A percentile compares a stretch with the other conserved stretches of the same genome.
phyloP scores from a whole-genome alignment of 306 rosid genomes.

The Ammopiptanthus mongolicus region DNA sequence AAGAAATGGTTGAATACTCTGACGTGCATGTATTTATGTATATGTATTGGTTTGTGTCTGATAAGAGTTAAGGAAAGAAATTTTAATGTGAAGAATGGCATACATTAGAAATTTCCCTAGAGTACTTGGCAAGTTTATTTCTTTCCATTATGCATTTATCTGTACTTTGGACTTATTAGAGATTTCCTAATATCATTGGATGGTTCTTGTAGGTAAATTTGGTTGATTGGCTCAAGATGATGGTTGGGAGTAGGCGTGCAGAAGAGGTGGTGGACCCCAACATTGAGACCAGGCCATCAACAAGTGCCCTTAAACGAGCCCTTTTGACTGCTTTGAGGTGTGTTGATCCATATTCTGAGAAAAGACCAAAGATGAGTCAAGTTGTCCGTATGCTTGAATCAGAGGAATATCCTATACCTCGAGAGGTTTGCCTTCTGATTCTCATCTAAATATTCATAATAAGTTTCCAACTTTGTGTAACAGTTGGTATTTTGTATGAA shows the following conservation, averaged over 20 bases:
- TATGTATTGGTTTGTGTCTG: background rate
- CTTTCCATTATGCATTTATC: background rate
- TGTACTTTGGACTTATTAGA: background rate
- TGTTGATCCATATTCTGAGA: constrained; percentile 82
- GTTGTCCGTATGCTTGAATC: constrained; percentile 95
- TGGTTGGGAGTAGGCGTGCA: constrained; percentile 84
- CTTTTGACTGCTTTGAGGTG: constrained; percentile 93
- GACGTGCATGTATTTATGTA: background rate
- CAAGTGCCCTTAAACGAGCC: constrained; percentile 80
- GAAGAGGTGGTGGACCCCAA: constrained; percentile 94
- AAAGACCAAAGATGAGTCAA: constrained; percentile 91
- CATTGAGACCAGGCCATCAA: constrained; percentile 77
- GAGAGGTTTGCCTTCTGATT: constrained; percentile 63
- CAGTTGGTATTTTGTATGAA: background rate
- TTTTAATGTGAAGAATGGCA: background rate
- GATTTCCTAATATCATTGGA: constrained; percentile 9
- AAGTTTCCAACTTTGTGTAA: background rate
- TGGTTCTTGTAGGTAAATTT: constrained; percentile 70
- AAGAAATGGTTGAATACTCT: background rate
- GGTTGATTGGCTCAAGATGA: constrained; percentile 95
- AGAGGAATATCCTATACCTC: constrained; percentile 81
- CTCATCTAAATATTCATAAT: background rate
- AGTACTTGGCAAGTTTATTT: background rate
- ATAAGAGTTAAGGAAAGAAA: background rate
- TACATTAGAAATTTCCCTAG: background rate